Evolutionary conservation across 2,329 filamentous ascomycete genomes (phyloP), one percentile per base, ranked within the genome.

Genomic region (Alternaria sp.): DNA sequence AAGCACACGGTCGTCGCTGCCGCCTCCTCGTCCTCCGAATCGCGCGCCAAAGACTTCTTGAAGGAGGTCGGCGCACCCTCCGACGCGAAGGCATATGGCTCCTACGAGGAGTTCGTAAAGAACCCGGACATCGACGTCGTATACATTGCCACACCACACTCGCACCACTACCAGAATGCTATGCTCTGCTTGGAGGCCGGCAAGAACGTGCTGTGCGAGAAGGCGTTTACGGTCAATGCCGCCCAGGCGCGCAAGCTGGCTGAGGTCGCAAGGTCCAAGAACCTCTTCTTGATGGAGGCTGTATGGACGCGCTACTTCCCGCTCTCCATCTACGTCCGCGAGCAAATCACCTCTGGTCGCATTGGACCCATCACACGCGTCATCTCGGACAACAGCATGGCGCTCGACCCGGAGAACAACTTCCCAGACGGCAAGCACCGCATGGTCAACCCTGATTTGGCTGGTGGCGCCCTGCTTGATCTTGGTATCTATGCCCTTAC

Each of bases 261-360:
- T 54, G 88, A 90, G 66, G 89, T 87, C 63, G 93, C 93, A 7
- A 87, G 84, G 77, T 85, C 88, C 74, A 95, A 93, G 87, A 88
- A 63, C 77, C 75, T 82, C 36, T 81, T 82, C 67, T 63, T 82
- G 28, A 82, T 82, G 80, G 80, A 82, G 66, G 92, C 92, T 46
- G 92, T 96, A 19, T 97, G 93, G 93, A 96, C 93, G 36, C 86
- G 93, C 62, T 96, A 91, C 82, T 96, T 97, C 82, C 93, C 93
- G 3, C 82, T 97, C 12, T 94, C 91, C 73, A 87, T 93, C 77
- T 88, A 92, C 77, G 83, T 93, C 40, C 84, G 91, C 55, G 88
- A 94, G 73, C 81, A 93, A 57, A 87, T 90, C 71, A 82, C 77
- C 4, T 82, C 83, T 5, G 84, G 84, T 56, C 81, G 82, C 64